Base-by-base conservation (phyloP, 2,329 filamentous ascomycete species). In the Botrytis aclada region DNA sequence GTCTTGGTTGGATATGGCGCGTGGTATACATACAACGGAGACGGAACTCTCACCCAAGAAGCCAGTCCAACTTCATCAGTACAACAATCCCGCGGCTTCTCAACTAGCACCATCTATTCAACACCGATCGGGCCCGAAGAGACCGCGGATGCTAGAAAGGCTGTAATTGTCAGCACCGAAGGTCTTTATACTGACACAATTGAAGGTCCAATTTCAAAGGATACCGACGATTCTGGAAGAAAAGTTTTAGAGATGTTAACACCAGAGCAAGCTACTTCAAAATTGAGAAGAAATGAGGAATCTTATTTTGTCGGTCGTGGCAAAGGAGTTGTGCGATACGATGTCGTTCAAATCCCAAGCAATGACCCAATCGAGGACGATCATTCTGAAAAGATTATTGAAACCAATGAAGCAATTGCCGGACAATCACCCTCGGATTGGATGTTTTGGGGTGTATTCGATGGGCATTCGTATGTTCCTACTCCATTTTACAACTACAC, bases 381-480 rank as follows among this genome's bases (percentile, higher is more conserved):
- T 80, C 96, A 99, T 81, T 93, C 95, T 70, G 96, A 99, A 84
- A 97, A 97, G 87, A 98, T 98, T 79, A 94, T 99, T 64, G 93
- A 98, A 82, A 14, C 92, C 93, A 7, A 87, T 32, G 65, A 87
- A 70, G 86, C 85, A 70, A 86, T 84, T 84, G 88, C 73, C 56
- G 85, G 83, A 79, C 78, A 86, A 87, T 25, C 86, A 29, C 89
- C 86, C 74, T 93, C 88, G 75, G 97, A 99, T 83, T 99, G 96
- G 96, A 98, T 98, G 94, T 99, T 99, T 82, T 99, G 97, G 96
- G 96, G 95, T 73, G 95, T 99, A 29, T 99, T 98, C 82, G 96
- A 99, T 81, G 96, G 96, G 0, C 96, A 99, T 83, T 93, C 93
- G 93, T 95, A 88, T 87, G 74, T 69, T 18, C 47, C 14, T 34